Percentiles rank a stretch among this genome's conserved stretches.
Evolutionary conservation across 306 rosid genomes (phyloP).

Genomic region (Citrullus mucosospermus): DNA sequence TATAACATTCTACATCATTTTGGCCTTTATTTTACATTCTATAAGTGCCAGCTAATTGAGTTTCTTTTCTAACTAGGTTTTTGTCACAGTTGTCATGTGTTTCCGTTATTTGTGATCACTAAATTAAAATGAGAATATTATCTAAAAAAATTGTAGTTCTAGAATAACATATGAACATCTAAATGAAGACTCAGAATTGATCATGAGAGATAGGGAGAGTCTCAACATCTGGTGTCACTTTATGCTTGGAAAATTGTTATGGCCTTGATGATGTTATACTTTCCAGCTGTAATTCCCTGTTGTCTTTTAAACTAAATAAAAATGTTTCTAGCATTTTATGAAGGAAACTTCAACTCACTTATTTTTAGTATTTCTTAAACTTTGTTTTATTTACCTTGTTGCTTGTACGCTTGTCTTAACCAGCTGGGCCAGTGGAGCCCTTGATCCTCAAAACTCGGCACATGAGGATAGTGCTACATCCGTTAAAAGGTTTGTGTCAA

Average conservation of each 20-base stretch:
- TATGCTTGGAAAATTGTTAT: neutral
- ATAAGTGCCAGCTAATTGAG: neutral
- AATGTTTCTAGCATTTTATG: neutral
- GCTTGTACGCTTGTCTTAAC: neutral
- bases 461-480: conserved; percentile 78
- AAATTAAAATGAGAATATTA: neutral
- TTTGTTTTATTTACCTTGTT: neutral
- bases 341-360: neutral
- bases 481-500: conserved; percentile 57
- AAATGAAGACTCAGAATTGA: neutral
- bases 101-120: neutral
- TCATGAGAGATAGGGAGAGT: neutral
- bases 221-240: neutral
- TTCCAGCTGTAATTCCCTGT: neutral
- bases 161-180: neutral
- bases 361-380: neutral
- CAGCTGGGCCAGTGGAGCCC: conserved; percentile 97
- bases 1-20: neutral
- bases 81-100: neutral
- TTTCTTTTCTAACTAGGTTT: neutral
- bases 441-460: conserved; percentile 72
- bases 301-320: neutral
- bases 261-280: neutral
- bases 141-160: neutral
- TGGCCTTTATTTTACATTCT: neutral